Evolutionary conservation across 345 rosid species (phyloP), one percentile per base, ranked within the genome.

Genomic region (Linum usitatissimum): DNA sequence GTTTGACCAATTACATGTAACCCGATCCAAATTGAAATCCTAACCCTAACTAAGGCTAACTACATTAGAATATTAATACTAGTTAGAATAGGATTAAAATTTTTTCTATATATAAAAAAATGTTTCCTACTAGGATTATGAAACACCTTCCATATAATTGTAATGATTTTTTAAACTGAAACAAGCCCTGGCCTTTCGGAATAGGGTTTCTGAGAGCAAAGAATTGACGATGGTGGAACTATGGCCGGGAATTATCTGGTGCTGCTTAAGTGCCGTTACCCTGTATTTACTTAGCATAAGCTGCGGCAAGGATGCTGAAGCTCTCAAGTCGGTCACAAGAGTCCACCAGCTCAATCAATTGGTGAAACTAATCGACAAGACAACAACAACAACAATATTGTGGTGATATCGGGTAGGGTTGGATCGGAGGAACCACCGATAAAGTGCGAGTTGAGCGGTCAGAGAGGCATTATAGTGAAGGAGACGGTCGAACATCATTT

Each of bases 401-500:
- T 91, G 64, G 79, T 96, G 8, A 73, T 91, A 34, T 82, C 77
- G 21, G 95, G 96, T 75, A 78, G 85, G 68, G 86, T 88, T 77
- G 96, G 96, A 61, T 84, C 96, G 30, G 90, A 88, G 71, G 72
- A n/a, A n/a, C n/a, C 79, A 21, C 99, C 99, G 45, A 87, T 93
- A 19, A 87, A 70, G 62, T 84, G 96, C 21, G 86, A 83, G 63
- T 79, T 81, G 61, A 89, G 96, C 36, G 90, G 90, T 49, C 66
- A 89, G 57, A 86, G 97, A 64, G 84, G 86, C 65, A 95, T 86
- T 66, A 78, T 88, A 23, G 83, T 86, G 62, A 78, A 91, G 84
- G 84, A 85, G 78, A 85, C 86, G 80, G 98, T 91, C 10, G 96
- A 92, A 36, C 97, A 89, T 62, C 95, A 89, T 68, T 89, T 89